Base-by-base conservation (phyloP, 768 basidiomycete species). In the Trametes maxima region DNA sequence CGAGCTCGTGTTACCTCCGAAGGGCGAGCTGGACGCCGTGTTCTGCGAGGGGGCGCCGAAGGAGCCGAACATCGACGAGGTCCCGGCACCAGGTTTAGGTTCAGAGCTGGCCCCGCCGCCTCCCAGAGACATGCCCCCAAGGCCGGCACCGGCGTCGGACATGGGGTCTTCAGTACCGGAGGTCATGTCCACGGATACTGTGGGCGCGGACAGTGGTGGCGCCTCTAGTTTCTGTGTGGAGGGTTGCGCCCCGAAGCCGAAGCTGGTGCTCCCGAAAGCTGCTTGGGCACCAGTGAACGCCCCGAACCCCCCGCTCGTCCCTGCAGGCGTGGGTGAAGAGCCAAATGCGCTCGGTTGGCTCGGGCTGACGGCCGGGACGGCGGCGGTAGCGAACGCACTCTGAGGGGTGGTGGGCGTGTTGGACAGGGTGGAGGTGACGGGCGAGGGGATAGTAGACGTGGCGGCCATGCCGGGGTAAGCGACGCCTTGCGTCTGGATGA, bases 381-480 rank as follows among this genome's bases (percentile, higher is more conserved):
- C 37, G n/a, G 50, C 42, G 16, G 63, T 19, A 21, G 60, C 59
- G 22, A 65, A 65, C 5, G 39, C 49, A 21, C 47, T 53, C 21
- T 33, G 59, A 42, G 46, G 16, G 14, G 52, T 57, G 17, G 25
- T n/a, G 22, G 45, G 35, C 3, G 59, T 14, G n/a, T 54, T 47
- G 16, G 54, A 36, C n/a, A 43, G 21, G 4, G 57, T 50, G 19
- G 51, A 14, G 21, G 52, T 49, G 14, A 47, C 54, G 1, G 52
- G 51, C 0, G 51, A 59, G 21, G 57, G 36, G 4, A 37, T 17
- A 16, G 59, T 50, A 19, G 57, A 46, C 12, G 70, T 39, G 10
- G 72, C 67, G 6, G 79, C 69, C 80, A 91, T 84, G 28, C 84
- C 84, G 43, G 78, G 74, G 68, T 91, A 92, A 8, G 80, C 75